phyloP scores from a whole-genome alignment of 2,329 filamentous ascomycete species.

The Fusarium subglutinans region DNA sequence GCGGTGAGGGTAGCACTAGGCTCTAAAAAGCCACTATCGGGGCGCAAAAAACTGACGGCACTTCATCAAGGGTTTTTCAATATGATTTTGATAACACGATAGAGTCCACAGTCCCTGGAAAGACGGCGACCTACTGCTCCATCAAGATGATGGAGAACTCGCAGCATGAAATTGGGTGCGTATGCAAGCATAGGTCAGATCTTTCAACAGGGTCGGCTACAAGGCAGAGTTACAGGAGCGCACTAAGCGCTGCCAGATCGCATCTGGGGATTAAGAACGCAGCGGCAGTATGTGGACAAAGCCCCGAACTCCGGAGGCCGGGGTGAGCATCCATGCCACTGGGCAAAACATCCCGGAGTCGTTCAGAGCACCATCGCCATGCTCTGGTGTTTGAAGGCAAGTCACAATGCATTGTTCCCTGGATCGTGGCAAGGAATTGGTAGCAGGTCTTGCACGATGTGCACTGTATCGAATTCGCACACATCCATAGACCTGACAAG shows the following conservation, averaged over 20 bases:
- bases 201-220: constrained; percentile 36
- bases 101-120: neutral
- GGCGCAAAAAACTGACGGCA: constrained; percentile 22
- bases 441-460: neutral
- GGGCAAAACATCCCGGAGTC: constrained; percentile 36
- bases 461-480: constrained; percentile 1
- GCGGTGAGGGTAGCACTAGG: constrained; percentile 43
- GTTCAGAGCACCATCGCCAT: constrained; percentile 24
- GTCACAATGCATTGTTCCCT: neutral
- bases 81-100: constrained; percentile 6
- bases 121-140: constrained; percentile 1
- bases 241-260: constrained; percentile 45
- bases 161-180: constrained; percentile 36
- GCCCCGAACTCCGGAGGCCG: constrained; percentile 37
- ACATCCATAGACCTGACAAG: neutral
- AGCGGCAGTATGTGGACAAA: constrained; percentile 44
- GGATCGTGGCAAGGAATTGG: neutral
- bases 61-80: constrained; percentile 17
- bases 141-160: constrained; percentile 22
- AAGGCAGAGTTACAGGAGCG: constrained; percentile 42
- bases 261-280: constrained; percentile 40
- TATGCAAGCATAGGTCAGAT: constrained; percentile 44
- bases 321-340: constrained; percentile 32
- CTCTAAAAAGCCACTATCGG: constrained; percentile 38
- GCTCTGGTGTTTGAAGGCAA: constrained; percentile 16